Evolutionary conservation across 2,329 filamentous ascomycete species (phyloP).

Genomic region (Pyrenochaeta sp.): DNA sequence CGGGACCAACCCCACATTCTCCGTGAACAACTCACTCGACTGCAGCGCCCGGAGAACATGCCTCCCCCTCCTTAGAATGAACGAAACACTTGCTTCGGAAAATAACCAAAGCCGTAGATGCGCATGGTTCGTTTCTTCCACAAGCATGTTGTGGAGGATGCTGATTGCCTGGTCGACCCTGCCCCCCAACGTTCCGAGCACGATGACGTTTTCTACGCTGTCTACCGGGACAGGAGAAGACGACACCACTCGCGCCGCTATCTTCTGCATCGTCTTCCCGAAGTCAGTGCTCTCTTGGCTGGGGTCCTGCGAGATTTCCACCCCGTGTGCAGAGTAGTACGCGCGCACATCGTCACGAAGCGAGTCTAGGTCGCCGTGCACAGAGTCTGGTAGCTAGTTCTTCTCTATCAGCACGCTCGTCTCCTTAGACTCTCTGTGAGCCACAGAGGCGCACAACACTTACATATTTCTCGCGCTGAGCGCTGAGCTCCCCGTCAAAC

Average conservation of each 20-base stretch:
- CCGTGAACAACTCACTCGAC: constrained; percentile 65
- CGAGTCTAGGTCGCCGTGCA: constrained; percentile 93
- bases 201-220: constrained; percentile 67
- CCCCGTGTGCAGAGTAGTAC: constrained; percentile 70
- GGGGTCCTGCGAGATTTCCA: constrained; percentile 71
- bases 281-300: constrained; percentile 94
- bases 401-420: too few relatives aligned
- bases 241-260: constrained; percentile 59
- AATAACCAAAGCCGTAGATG: constrained; percentile 73
- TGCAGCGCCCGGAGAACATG: constrained; percentile 73
- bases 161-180: constrained; percentile 92
- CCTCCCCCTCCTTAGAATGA: constrained; percentile 73
- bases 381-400: constrained; percentile 62
- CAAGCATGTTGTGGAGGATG: constrained; percentile 83
- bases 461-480: constrained; percentile 39
- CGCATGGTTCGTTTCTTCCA: constrained; percentile 55
- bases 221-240: too few relatives aligned
- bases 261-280: constrained; percentile 73
- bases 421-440: too few relatives aligned
- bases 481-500: constrained; percentile 39
- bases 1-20: constrained; percentile 86
- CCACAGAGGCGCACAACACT: constrained; percentile 7
- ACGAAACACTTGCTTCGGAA: constrained; percentile 81
- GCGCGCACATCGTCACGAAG: constrained; percentile 66
- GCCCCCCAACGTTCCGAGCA: constrained; percentile 84